Evolutionary conservation across 2,329 filamentous ascomycete genomes (phyloP).

Genomic region (Colletotrichum plurivorum): DNA sequence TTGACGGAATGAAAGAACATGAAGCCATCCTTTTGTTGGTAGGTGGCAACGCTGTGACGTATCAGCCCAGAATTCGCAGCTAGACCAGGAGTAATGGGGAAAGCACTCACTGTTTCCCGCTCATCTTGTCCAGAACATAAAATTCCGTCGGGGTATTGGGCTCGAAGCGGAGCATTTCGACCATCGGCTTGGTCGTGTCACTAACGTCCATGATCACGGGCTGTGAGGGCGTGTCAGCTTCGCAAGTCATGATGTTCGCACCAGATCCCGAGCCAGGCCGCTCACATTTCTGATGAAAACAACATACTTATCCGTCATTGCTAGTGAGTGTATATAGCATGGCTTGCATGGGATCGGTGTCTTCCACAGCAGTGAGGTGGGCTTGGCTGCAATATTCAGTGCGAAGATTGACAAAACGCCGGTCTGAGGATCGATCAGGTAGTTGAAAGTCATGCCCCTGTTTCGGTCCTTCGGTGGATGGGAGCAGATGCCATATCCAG

Average conservation of each 20-base stretch:
- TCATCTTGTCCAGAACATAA: constrained; percentile 40
- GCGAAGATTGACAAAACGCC: constrained; percentile 36
- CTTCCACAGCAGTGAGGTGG: constrained; percentile 37
- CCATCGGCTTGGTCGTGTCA: constrained; percentile 41
- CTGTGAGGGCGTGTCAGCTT: not conserved
- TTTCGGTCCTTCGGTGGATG: constrained; percentile 40
- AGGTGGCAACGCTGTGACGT: constrained; percentile 27
- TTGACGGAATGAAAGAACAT: constrained; percentile 43
- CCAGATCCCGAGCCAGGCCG: not conserved
- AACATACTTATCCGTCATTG: constrained; percentile 41
- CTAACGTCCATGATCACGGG: constrained; percentile 41
- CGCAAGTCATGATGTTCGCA: not conserved
- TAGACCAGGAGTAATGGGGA: not conserved
- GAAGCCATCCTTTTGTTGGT: constrained; percentile 33
- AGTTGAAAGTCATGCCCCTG: constrained; percentile 40
- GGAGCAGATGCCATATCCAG: constrained; percentile 40
- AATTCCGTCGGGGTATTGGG: constrained; percentile 36
- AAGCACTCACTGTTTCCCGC: constrained; percentile 33
- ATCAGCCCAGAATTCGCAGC: not conserved
- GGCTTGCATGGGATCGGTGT: constrained; percentile 38
- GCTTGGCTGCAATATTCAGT: constrained; percentile 34
- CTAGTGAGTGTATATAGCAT: constrained; percentile 40
- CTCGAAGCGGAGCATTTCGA: constrained; percentile 38
- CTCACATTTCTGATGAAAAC: constrained; percentile 40
- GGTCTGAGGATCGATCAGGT: constrained; percentile 32